Conservation (phyloP, 2,329 filamentous ascomycete species). For the Aspergillus cejpii region DNA sequence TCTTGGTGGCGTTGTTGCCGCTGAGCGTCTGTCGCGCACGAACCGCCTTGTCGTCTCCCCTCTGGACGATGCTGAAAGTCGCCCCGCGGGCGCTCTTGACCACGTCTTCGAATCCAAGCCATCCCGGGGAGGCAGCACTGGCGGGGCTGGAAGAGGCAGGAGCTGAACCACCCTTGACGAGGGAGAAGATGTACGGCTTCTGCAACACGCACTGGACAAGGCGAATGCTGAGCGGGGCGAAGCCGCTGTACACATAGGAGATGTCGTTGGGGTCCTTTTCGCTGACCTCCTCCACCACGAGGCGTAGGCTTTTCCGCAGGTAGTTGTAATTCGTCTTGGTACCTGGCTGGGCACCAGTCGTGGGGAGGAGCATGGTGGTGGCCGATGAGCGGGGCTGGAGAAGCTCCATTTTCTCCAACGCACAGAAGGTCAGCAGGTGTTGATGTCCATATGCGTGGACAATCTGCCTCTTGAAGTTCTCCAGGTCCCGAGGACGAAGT, state of each 20-base stretch:
- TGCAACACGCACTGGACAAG: slow-evolving; percentile 89
- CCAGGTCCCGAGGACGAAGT: slow-evolving; percentile 79
- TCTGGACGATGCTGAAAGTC: slow-evolving; percentile 88
- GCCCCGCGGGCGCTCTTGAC: slow-evolving; percentile 80
- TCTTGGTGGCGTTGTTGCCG: slow-evolving; percentile 68
- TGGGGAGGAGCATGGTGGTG: slow-evolving; percentile 72
- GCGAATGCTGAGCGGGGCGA: slow-evolving; percentile 84
- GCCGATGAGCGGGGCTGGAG: slow-evolving; percentile 71
- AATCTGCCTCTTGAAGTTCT: slow-evolving; percentile 79
- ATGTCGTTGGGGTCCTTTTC: slow-evolving; percentile 91
- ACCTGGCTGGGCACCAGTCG: slow-evolving; percentile 56
- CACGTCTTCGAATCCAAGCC: slow-evolving; percentile 88
- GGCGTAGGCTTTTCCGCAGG: slow-evolving; percentile 73
- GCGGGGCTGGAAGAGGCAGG: slow-evolving; percentile 45
- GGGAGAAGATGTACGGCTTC: slow-evolving; percentile 71
- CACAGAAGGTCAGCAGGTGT: slow-evolving; percentile 81
- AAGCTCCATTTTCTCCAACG: slow-evolving; percentile 82
- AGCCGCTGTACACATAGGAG: slow-evolving; percentile 96
- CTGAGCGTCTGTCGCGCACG: slow-evolving; percentile 78
- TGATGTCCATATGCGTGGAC: slow-evolving; percentile 93
- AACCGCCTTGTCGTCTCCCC: slow-evolving; percentile 84
- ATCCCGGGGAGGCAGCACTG: slow-evolving; percentile 64
- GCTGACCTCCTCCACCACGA: slow-evolving; percentile 94
- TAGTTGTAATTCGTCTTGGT: slow-evolving; percentile 85
- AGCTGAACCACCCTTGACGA: slow-evolving; percentile 58